phyloP scores from a whole-genome alignment of 306 rosid genomes.

The Hippophae tibetana region DNA sequence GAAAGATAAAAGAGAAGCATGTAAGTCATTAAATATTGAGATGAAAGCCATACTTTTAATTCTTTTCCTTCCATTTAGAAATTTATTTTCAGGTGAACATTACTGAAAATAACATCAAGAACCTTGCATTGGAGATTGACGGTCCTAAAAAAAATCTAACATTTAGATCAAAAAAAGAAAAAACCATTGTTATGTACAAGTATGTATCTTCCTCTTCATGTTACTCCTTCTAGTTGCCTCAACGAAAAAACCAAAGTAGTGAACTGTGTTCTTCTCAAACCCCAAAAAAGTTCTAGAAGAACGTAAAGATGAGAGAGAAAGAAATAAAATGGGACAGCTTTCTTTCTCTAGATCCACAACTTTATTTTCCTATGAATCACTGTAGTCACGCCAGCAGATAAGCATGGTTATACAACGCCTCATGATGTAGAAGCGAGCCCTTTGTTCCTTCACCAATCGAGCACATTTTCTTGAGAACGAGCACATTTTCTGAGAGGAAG shows the following conservation, averaged over 20 bases:
- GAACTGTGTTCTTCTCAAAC: constrained; percentile 3
- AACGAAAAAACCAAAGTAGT: neutral
- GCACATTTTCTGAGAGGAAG: constrained; percentile 39
- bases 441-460: constrained; percentile 64
- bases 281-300: constrained; percentile 16
- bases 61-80: neutral
- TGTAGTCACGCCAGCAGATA: constrained; percentile 82
- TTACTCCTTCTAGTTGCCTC: neutral
- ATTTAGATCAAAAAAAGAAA: neutral
- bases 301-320: constrained; percentile 4
- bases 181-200: constrained; percentile 21
- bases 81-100: neutral
- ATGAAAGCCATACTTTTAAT: neutral
- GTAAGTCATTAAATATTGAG: no score
- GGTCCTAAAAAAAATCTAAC: constrained; percentile 14
- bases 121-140: constrained; percentile 10
- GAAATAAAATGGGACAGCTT: neutral
- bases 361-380: constrained; percentile 33
- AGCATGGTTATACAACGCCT: constrained; percentile 82
- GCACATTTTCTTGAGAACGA: constrained; percentile 78
- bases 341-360: constrained; percentile 1
- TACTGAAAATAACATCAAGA: constrained; percentile 15
- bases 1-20: neutral
- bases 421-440: constrained; percentile 89
- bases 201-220: constrained; percentile 12